Conservation (phyloP, 179 eudicot species). For the Carnegiea gigantea region DNA sequence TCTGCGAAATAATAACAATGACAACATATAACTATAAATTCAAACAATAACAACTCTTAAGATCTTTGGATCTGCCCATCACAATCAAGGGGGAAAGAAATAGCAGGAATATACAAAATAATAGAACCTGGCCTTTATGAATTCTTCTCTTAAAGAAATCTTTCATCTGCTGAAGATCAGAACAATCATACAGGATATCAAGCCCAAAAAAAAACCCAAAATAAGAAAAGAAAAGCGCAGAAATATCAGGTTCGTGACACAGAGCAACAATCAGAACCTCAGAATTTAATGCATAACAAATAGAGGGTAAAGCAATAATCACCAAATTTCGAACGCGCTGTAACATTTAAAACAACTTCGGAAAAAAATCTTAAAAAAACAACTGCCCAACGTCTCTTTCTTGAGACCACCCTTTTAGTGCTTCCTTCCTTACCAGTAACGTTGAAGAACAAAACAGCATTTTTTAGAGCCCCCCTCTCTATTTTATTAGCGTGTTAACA, state of each 20-base stretch:
- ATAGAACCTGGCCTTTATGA: conserved; percentile 6
- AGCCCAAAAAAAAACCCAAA: background rate
- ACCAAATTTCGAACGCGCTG: background rate
- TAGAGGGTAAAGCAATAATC: background rate
- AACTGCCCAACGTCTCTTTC: background rate
- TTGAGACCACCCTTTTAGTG: background rate
- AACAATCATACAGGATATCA: background rate
- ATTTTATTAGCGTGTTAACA: background rate
- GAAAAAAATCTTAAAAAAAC: too few species aligned
- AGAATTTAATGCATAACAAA: background rate
- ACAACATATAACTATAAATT: too few species aligned
- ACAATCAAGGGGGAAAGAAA: background rate
- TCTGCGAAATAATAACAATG: background rate
- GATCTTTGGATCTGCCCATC: background rate
- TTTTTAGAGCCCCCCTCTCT: background rate
- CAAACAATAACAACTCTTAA: background rate
- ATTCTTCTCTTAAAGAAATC: background rate
- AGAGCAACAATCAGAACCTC: background rate
- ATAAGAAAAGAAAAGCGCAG: background rate
- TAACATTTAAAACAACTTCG: background rate
- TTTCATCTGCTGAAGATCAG: conserved; percentile 14
- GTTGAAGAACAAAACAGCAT: background rate
- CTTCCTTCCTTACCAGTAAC: background rate
- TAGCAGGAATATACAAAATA: background rate
- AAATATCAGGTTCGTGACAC: background rate